Evolutionary conservation across 192 early-diverging fungal genomes (phyloP).

Genomic region (Podila verticillata): DNA sequence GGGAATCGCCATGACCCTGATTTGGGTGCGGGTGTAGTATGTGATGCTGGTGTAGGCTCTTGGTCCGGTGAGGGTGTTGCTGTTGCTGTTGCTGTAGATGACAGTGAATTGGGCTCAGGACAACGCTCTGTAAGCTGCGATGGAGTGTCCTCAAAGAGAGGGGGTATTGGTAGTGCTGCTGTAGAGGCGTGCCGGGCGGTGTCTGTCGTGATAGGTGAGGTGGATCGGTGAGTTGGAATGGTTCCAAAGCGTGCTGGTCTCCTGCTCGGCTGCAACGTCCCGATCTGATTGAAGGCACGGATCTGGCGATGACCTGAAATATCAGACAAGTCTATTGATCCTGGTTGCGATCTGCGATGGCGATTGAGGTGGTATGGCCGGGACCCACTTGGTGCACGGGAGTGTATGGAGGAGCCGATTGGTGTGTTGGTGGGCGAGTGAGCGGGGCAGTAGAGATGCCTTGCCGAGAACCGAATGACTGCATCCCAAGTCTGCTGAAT

Average conservation of each 20-base stretch:
- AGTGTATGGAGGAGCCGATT: background rate
- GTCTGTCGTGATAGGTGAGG: no score
- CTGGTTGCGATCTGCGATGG: no score
- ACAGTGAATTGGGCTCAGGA: no score
- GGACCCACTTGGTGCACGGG: background rate
- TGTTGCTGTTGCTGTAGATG: background rate
- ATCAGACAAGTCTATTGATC: no score
- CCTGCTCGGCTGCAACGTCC: no score
- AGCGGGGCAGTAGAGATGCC: conserved; percentile 42
- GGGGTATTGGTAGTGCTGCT: background rate
- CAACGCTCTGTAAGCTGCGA: no score
- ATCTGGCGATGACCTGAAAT: no score
- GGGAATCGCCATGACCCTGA: conserved; percentile 21
- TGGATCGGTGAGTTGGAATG: no score
- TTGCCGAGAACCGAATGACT: conserved; percentile 43
- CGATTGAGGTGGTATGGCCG: background rate
- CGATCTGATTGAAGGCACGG: no score
- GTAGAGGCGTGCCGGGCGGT: background rate
- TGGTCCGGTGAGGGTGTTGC: no score
- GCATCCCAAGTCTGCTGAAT: conserved; percentile 24
- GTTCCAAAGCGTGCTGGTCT: no score
- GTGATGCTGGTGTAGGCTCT: background rate
- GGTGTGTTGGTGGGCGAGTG: conserved; percentile 7
- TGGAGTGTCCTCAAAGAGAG: no score
- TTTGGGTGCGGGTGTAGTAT: background rate